Evolutionary conservation across 176 grass and related monocot genomes (phyloP).

Genomic region (Musa schizocarpa): DNA sequence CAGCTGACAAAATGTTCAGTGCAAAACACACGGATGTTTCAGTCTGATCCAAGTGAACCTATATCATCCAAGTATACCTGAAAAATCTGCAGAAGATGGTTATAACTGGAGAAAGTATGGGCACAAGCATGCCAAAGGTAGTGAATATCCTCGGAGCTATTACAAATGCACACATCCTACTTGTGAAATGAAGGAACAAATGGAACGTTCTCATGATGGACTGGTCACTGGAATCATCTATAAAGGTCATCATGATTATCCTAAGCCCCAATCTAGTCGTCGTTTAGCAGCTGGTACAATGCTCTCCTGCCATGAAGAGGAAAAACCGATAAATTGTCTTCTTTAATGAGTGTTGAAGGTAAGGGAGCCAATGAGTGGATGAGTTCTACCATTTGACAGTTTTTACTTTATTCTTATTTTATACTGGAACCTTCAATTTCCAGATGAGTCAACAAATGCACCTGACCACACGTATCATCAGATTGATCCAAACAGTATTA

Average conservation of each 20-base stretch:
- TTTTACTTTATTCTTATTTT: not conserved
- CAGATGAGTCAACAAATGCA: constrained; percentile 56
- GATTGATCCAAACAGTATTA: constrained; percentile 37
- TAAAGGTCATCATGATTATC: constrained; percentile 77
- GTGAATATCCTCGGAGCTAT: constrained; percentile 93
- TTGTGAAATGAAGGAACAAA: constrained; percentile 86
- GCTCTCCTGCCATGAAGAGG: constrained; percentile 47
- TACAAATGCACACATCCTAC: constrained; percentile 97
- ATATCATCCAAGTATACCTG: not conserved
- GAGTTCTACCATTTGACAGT: not conserved
- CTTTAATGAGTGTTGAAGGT: constrained; percentile 46
- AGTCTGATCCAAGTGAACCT: not conserved
- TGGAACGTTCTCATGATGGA: constrained; percentile 74
- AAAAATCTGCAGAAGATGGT: constrained; percentile 19
- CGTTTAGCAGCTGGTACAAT: constrained; percentile 46
- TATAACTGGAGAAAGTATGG: constrained; percentile 16
- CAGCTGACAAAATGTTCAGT: not conserved
- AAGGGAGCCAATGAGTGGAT: constrained; percentile 10
- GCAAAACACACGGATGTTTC: not conserved
- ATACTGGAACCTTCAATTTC: constrained; percentile 20
- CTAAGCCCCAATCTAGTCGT: constrained; percentile 62
- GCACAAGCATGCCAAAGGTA: constrained; percentile 87
- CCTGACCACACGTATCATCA: constrained; percentile 31
- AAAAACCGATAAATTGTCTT: constrained; percentile 40
- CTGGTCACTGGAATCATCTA: constrained; percentile 80